Evolutionary conservation across 352 stramenopile genomes (phyloP), one percentile per base, ranked within the genome.

Genomic region (Pythium inflatum): DNA sequence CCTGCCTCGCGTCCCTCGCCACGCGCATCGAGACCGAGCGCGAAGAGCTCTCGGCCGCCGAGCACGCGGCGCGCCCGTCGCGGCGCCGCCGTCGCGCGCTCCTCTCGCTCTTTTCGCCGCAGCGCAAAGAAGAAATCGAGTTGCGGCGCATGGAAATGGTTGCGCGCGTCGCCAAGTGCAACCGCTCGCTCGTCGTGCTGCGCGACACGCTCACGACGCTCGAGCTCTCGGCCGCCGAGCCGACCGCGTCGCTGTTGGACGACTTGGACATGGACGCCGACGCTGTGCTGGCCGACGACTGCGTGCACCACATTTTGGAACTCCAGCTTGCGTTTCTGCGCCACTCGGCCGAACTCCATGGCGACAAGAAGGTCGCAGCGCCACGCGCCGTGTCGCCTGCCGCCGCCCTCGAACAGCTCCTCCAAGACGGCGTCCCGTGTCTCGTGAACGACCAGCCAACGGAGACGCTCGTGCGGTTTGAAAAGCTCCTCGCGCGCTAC

Each of bases 141-240:
- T 60, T 92, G 36, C 71, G 89, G 20, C 85, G 87, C 65, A 89
- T 92, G 80, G 81, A 91, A 59, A 71, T 92, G 2, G 78, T 89
- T 31, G 85, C 85, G n/a, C 79, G 88, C 30, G 79, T 89, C 24
- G 83, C 85, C 34, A 81, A 78, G 36, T 66, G 75, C 62, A 85
- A 87, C 63, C 85, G 85, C 0, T 91, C 83, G 53, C 68, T 92
- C n/a, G 78, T 70, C 30, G 68, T 85, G 41, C 56, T 85, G 8
- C 71, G 77, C 55, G 76, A 85, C 56, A 74, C 75, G 62, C 73
- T 73, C 40, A 66, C 73, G 71, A 41, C 73, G 71, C 58, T 85
- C 14, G 50, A 88, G 58, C 67, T 80, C 56, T 65, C 67, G 46
- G 59, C 70, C 51, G 68, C 80, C 14, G 46, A 43, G 60, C 78